A percentile compares a stretch with the other conserved stretches of the same genome.
phyloP scores from a whole-genome alignment of 495 filamentous ascomycete species.

The Parmelia sp. region DNA sequence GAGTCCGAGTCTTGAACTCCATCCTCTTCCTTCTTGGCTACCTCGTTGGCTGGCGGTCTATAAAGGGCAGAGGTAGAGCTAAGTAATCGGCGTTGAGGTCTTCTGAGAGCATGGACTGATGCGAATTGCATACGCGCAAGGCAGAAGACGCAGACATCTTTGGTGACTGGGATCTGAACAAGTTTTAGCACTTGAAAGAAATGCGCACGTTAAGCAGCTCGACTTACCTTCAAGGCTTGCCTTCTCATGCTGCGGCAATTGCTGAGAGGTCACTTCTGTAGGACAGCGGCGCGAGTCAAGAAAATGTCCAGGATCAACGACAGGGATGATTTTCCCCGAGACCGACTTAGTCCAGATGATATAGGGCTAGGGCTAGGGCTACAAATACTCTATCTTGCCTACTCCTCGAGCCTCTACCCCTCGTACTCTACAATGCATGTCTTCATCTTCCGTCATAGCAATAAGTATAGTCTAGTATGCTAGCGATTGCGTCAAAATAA shows the following conservation, averaged over 20 bases:
- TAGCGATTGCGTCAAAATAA: too few species aligned
- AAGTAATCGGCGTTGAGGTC: constrained; percentile 19
- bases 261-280: not conserved
- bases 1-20: not conserved
- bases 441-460: too few species aligned
- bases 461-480: too few species aligned
- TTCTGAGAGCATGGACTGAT: constrained; percentile 1
- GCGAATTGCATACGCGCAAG: constrained; percentile 19
- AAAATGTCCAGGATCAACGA: not conserved
- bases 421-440: too few species aligned
- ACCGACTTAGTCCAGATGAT: not conserved
- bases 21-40: constrained; percentile 7
- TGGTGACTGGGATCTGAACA: constrained; percentile 8
- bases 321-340: not conserved
- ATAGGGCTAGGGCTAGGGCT: not conserved
- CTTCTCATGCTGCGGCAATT: constrained; percentile 10
- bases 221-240: constrained; percentile 11
- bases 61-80: not conserved
- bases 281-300: not conserved
- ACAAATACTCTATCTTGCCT: too few species aligned
- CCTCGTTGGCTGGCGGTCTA: constrained; percentile 17
- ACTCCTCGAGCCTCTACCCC: too few species aligned
- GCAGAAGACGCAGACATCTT: constrained; percentile 28
- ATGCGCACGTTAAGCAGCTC: not conserved
- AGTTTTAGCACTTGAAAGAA: not conserved